These are phyloP conservation scores for Corchorus capsularis DNA, from an alignment of 345 rosid genomes.

Conservation along the genomic window DNA sequence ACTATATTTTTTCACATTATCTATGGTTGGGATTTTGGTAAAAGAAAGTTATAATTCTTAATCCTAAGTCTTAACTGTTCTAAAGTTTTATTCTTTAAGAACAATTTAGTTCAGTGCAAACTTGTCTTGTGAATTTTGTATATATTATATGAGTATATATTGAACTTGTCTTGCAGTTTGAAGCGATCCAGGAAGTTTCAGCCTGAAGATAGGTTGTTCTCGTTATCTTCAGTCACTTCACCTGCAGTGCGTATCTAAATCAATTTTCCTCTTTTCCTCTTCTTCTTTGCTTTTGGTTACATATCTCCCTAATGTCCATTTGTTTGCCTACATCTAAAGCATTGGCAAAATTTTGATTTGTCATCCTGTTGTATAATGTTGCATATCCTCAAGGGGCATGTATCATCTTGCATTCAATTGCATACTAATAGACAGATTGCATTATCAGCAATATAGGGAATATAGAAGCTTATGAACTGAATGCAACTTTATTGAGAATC, in stretches of 20 bases:
- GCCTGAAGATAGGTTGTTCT: constrained; percentile 94
- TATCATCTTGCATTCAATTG: background rate
- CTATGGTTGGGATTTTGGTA: background rate
- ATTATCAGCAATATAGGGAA: background rate
- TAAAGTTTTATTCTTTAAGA: background rate
- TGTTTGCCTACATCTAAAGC: background rate
- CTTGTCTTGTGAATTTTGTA: background rate
- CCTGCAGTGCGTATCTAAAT: constrained; percentile 67
- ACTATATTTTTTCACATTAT: background rate
- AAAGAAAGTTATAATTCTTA: background rate
- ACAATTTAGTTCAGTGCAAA: background rate
- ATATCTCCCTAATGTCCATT: background rate
- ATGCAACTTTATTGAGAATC: background rate
- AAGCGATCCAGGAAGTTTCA: constrained; percentile 96
- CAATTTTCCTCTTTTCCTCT: background rate
- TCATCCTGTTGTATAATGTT: background rate
- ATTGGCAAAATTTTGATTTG: background rate
- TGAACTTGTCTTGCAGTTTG: constrained; percentile 51
- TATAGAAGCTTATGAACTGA: background rate
- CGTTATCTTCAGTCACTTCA: constrained; percentile 90
- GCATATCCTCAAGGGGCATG: background rate
- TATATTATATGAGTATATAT: background rate
- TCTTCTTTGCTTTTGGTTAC: background rate
- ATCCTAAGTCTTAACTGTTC: background rate
- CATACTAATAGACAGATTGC: background rate